A percentile compares a stretch with the other conserved stretches of the same genome.
phyloP scores from a whole-genome alignment of 257 asterid genomes.

The Datura wrightii region DNA sequence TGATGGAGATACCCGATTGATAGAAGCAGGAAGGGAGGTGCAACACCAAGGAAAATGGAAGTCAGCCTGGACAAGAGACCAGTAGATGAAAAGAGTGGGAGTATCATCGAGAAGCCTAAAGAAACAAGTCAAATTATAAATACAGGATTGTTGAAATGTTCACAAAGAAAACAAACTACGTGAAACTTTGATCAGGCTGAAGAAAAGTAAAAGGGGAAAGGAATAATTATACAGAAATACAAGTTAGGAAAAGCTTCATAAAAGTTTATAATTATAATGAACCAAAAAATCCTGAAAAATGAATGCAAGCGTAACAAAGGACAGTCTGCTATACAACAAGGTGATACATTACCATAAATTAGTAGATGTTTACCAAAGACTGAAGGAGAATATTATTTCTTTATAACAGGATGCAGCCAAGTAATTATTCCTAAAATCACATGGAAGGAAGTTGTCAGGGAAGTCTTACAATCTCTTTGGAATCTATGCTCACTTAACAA shows the following conservation, averaged over 20 bases:
- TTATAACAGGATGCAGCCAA: neutral
- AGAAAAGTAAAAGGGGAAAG: neutral
- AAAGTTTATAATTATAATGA: neutral
- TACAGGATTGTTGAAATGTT: neutral
- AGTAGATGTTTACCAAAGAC: neutral
- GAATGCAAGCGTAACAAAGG: neutral
- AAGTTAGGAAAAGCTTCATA: neutral
- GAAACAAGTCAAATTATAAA: constrained; percentile 34
- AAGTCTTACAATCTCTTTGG: constrained; percentile 6
- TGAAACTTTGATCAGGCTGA: neutral
- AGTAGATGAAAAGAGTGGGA: constrained; percentile 85
- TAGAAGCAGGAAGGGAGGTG: constrained; percentile 92
- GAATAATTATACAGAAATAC: neutral
- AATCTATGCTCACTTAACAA: neutral
- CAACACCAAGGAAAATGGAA: constrained; percentile 92
- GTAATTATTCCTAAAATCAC: constrained; percentile 17
- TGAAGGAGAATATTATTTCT: neutral
- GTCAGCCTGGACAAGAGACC: constrained; percentile 80
- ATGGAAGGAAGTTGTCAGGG: neutral
- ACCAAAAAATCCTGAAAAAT: neutral
- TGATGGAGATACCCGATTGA: constrained; percentile 81
- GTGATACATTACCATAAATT: neutral
- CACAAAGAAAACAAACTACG: constrained; percentile 24
- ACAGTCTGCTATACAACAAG: neutral
- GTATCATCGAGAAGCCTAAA: constrained; percentile 76